A percentile compares a stretch with the other conserved stretches of the same genome.
Evolutionary conservation across 345 rosid species (phyloP).

Genomic region (Noccaea bulbosa): DNA sequence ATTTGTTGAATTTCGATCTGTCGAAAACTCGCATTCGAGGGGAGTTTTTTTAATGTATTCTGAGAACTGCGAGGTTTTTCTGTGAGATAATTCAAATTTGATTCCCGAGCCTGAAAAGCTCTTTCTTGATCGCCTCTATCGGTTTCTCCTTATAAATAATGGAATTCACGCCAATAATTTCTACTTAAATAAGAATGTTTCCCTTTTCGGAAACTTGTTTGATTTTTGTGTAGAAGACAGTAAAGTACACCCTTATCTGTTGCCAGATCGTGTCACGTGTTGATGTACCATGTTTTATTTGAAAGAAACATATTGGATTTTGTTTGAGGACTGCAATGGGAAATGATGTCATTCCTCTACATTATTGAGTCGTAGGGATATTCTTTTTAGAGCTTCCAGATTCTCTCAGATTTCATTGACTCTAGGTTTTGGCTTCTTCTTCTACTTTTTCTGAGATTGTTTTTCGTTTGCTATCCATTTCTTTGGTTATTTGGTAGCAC

Average conservation of each 20-base stretch:
- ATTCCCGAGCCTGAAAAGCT: background rate
- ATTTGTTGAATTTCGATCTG: background rate
- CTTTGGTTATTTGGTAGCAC: background rate
- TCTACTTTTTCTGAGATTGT: background rate
- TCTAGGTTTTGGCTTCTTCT: background rate
- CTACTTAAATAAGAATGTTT: background rate
- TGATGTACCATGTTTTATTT: conserved; percentile 9
- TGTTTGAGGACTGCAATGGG: background rate
- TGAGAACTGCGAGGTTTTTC: background rate
- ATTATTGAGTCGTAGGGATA: background rate
- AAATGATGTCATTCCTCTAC: conserved; percentile 6
- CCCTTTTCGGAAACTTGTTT: conserved; percentile 20
- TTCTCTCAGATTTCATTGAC: conserved; percentile 18
- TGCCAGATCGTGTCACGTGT: conserved; percentile 31
- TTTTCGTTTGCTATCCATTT: conserved; percentile 13
- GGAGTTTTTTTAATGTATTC: background rate
- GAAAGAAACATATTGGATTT: background rate
- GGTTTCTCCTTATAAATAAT: background rate
- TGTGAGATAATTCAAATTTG: background rate
- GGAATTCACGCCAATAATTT: conserved; percentile 3
- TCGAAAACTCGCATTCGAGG: background rate
- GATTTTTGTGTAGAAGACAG: background rate
- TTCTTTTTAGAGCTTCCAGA: background rate
- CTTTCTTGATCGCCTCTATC: background rate
- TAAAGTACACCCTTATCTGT: background rate